Evolutionary conservation across 2,329 filamentous ascomycete species (phyloP).

Genomic region (Fonsecaea nubica): DNA sequence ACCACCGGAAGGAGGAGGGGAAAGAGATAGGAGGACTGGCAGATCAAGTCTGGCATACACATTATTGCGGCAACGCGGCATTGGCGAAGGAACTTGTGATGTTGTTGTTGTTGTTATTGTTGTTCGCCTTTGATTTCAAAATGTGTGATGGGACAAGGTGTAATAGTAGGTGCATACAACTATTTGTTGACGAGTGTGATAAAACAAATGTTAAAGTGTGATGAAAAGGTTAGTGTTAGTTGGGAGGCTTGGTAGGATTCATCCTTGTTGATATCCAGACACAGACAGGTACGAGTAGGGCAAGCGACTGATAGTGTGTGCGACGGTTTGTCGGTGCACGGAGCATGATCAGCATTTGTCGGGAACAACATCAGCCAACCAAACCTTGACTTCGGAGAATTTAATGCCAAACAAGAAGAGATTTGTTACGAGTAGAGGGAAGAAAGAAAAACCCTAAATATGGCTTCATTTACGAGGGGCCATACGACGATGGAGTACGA

Average conservation of each 20-base stretch:
- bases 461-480: neutral
- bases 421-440: neutral
- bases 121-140: neutral
- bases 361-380: neutral
- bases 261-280: neutral
- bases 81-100: neutral
- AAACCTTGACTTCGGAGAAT: conserved; percentile 5
- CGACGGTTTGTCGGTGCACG: neutral
- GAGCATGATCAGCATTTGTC: conserved; percentile 2
- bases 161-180: conserved; percentile 18
- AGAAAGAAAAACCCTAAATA: neutral
- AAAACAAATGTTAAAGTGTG: neutral
- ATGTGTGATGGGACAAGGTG: conserved; percentile 2
- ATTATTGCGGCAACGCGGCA: neutral
- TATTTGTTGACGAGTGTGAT: conserved; percentile 21
- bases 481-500: neutral
- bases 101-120: neutral
- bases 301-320: neutral
- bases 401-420: neutral
- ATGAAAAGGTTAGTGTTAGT: conserved; percentile 1
- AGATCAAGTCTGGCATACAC: too few species aligned
- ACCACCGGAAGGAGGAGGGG: neutral
- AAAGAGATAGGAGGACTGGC: neutral
- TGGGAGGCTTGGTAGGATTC: too few species aligned
- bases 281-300: neutral